phyloP scores from a whole-genome alignment of 2,329 filamentous ascomycete genomes.

The Fusarium chaquense region DNA sequence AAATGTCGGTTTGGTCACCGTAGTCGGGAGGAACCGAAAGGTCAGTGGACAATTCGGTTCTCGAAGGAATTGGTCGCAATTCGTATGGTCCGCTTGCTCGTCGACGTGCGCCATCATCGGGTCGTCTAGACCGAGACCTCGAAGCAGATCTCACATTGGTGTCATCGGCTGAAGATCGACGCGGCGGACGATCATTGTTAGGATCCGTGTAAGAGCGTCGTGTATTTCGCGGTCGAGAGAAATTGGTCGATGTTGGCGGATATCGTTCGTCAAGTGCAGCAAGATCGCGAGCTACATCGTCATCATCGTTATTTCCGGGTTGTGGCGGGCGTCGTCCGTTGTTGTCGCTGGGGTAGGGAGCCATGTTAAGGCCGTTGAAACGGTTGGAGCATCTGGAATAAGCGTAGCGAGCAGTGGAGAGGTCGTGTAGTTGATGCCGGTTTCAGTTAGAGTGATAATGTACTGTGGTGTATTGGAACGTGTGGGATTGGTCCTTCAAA shows the following conservation, averaged over 20 bases:
- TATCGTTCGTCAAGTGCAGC: conserved; percentile 44
- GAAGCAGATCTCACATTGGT: conserved; percentile 35
- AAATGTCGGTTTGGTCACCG: conserved; percentile 37
- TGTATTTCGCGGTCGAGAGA: conserved; percentile 37
- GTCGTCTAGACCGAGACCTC: conserved; percentile 27
- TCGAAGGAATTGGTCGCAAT: conserved; percentile 44
- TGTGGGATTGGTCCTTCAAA: neutral
- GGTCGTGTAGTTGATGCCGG: conserved; percentile 15
- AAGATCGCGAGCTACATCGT: conserved; percentile 42
- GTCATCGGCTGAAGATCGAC: conserved; percentile 32
- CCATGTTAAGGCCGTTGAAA: conserved; percentile 45
- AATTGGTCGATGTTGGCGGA: conserved; percentile 32
- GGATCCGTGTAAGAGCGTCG: conserved; percentile 34
- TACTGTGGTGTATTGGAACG: neutral
- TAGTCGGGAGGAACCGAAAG: conserved; percentile 24
- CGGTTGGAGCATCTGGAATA: conserved; percentile 46
- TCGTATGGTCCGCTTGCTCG: conserved; percentile 35
- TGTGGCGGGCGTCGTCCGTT: conserved; percentile 35
- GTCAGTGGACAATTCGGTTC: conserved; percentile 30
- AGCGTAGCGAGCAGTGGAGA: conserved; percentile 19
- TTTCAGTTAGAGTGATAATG: conserved; percentile 3
- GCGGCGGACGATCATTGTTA: conserved; percentile 25
- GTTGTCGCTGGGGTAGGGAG: conserved; percentile 45
- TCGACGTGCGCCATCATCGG: conserved; percentile 24
- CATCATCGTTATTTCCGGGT: conserved; percentile 18